Percentiles rank a stretch among this genome's conserved stretches.
phyloP scores from a whole-genome alignment of 768 basidiomycete species.

The Coprinopsis strossmayeri region DNA sequence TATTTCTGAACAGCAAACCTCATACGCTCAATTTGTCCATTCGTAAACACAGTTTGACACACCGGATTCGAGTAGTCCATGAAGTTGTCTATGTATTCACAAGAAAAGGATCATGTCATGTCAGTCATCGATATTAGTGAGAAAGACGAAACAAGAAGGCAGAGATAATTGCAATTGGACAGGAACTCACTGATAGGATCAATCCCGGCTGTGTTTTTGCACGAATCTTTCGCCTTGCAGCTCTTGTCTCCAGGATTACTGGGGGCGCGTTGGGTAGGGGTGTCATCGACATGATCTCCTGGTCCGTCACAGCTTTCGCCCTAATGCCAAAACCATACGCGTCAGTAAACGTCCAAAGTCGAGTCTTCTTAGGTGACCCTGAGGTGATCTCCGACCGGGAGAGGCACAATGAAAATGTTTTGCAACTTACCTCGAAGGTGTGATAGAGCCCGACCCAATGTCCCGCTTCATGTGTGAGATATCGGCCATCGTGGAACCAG shows the following conservation, averaged over 20 bases:
- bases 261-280: conserved; percentile 28
- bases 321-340: background rate
- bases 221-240: background rate
- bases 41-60: conserved; percentile 37
- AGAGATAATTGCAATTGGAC: no score
- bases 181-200: conserved; percentile 37
- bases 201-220: conserved; percentile 5
- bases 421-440: conserved; percentile 40
- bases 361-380: conserved; percentile 3
- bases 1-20: background rate
- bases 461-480: conserved; percentile 45
- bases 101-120: no score
- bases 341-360: conserved; percentile 14
- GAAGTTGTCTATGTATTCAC: conserved; percentile 35
- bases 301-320: conserved; percentile 21
- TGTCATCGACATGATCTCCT: conserved; percentile 37
- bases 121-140: no score
- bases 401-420: no score
- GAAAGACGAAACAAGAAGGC: no score
- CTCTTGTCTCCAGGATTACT: conserved; percentile 22
- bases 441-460: conserved; percentile 54
- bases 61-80: conserved; percentile 42
- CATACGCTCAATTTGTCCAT: conserved; percentile 33
- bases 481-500: conserved; percentile 35
- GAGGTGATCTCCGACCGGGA: no score